phyloP scores from a whole-genome alignment of 176 grass and related monocot genomes.

The Elymus sibiricus region DNA sequence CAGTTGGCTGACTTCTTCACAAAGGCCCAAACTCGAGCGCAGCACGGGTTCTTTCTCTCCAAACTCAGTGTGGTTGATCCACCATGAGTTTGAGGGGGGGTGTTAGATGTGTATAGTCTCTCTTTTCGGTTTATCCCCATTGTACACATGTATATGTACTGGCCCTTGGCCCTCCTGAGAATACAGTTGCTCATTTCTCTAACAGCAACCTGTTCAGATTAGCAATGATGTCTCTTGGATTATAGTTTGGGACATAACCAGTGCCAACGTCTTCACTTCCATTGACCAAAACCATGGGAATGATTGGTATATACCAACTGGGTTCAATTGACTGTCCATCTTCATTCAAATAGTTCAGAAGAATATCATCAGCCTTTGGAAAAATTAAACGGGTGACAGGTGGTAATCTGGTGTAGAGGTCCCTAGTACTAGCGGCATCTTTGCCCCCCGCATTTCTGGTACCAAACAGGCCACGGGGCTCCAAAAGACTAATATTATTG shows the following conservation, averaged over 20 bases:
- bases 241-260: constrained; percentile 77
- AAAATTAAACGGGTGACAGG: constrained; percentile 62
- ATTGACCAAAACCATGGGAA: constrained; percentile 82
- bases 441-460: constrained; percentile 51
- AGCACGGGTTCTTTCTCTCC: too few species aligned
- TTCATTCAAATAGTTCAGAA: constrained; percentile 75
- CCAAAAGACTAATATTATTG: too few species aligned
- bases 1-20: too few species aligned
- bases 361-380: constrained; percentile 70
- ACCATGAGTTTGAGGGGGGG: too few species aligned
- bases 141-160: too few species aligned
- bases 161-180: too few species aligned
- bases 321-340: constrained; percentile 88
- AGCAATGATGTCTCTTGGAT: constrained; percentile 72
- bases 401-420: constrained; percentile 58
- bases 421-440: constrained; percentile 69
- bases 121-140: too few species aligned
- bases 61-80: too few species aligned
- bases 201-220: constrained; percentile 67
- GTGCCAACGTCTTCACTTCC: constrained; percentile 95
- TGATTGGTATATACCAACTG: constrained; percentile 73
- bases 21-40: too few species aligned
- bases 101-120: too few species aligned
- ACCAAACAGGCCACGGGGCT: too few species aligned
- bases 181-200: too few species aligned